A percentile compares a stretch with the other conserved stretches of the same genome.
Conservation (phyloP, 1,284 basidiomycete genomes). For the Cystobasidium sp. region DNA sequence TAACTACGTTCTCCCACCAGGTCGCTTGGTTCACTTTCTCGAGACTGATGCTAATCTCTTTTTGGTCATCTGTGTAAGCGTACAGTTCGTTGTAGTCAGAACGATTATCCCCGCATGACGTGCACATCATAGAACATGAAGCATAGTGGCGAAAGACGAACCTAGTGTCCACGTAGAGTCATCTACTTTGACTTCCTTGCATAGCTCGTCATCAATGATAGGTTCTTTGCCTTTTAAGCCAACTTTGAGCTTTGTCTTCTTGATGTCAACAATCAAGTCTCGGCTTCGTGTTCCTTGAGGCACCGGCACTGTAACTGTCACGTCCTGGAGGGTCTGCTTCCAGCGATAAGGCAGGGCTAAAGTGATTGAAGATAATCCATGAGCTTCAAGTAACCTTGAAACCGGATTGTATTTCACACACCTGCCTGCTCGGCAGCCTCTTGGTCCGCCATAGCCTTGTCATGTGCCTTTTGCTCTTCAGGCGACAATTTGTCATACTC, state of each 20-base stretch:
- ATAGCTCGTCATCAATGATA: conserved; percentile 87
- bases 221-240: conserved; percentile 82
- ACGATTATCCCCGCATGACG: neutral
- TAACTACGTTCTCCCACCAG: conserved; percentile 98
- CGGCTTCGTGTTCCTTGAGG: conserved; percentile 81
- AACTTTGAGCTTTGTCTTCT: conserved; percentile 80
- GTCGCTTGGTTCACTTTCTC: conserved; percentile 85
- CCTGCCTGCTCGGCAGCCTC: conserved; percentile 59
- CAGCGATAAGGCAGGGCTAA: conserved; percentile 81
- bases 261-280: conserved; percentile 75
- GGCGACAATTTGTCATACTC: conserved; percentile 43
- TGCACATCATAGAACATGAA: neutral
- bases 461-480: conserved; percentile 41
- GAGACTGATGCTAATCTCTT: conserved; percentile 73
- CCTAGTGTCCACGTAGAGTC: conserved; percentile 97
- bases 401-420: conserved; percentile 1
- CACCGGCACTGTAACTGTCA: conserved; percentile 81
- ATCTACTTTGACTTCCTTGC: conserved; percentile 90
- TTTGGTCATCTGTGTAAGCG: conserved; percentile 70
- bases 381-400: neutral
- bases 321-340: conserved; percentile 85
- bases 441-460: conserved; percentile 33
- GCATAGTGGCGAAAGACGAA: conserved; percentile 54
- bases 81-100: neutral
- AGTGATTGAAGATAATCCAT: neutral